These are phyloP conservation scores for Podospora australis DNA, from an alignment of 495 filamentous ascomycete species.

Conservation along the genomic window DNA sequence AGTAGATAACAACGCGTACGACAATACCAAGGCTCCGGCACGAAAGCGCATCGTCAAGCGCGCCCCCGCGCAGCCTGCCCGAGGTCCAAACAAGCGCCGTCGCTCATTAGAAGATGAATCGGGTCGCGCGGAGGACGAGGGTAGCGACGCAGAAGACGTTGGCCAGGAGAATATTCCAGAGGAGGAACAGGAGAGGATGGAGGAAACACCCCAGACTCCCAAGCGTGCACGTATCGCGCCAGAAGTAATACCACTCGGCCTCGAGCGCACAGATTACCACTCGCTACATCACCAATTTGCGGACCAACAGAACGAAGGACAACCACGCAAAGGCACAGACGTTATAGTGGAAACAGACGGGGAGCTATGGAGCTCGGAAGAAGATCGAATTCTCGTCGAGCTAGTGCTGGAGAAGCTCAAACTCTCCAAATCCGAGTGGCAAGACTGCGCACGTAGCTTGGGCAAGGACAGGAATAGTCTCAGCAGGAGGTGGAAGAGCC, in stretches of 20 bases:
- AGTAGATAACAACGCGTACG: conserved; percentile 13
- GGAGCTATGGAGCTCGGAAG: conserved; percentile 55
- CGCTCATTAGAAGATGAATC: conserved; percentile 51
- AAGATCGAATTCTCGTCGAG: conserved; percentile 66
- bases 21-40: conserved; percentile 15
- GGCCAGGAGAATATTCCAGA: conserved; percentile 7
- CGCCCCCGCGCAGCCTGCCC: conserved; percentile 30
- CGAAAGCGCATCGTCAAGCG: conserved; percentile 49
- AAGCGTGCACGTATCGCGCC: conserved; percentile 61
- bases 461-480: conserved; percentile 60
- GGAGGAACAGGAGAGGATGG: background rate
- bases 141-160: conserved; percentile 28
- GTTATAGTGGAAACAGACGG: conserved; percentile 41
- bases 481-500: conserved; percentile 63
- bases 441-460: conserved; percentile 66
- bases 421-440: conserved; percentile 68
- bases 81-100: conserved; percentile 58
- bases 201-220: conserved; percentile 52
- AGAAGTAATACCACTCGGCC: conserved; percentile 60
- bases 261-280: conserved; percentile 60
- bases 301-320: conserved; percentile 25
- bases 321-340: conserved; percentile 25
- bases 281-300: conserved; percentile 32
- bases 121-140: conserved; percentile 32
- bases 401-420: conserved; percentile 69